Evolutionary conservation across 2,329 filamentous ascomycete species (phyloP), one percentile per base, ranked within the genome.

Genomic region (Verticillium nubilum): DNA sequence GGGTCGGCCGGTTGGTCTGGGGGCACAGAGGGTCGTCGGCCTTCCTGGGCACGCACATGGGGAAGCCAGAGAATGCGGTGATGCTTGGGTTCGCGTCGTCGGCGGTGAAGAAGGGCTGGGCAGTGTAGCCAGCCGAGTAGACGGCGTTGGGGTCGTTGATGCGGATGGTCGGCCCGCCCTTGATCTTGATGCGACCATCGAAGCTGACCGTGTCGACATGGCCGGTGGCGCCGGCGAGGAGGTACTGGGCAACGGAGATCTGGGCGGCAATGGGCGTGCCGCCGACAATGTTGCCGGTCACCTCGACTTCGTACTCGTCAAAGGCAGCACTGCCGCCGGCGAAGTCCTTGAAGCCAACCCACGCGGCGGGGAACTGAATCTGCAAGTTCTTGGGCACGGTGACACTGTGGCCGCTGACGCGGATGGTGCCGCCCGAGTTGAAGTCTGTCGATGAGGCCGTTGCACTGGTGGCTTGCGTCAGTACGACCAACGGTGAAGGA

Each of bases 41-140:
- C 19, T 72, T 74, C 19, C 79, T 71, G 0, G 77, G 78, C n/a
- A 81, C 74, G 58, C 79, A 82, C 78, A 81, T 81, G 2, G 79
- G 79, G 57, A 80, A 81, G 0, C 79, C 79, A 5, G 74, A 76
- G 66, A 79, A 80, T 5, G 77, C 73, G 4, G 70, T 73, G 57
- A 81, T 72, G 56, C 74, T 77, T 0, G 79, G 79, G 62, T 74
- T 81, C 58, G 74, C 70, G 56, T 78, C 77, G 61, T 81, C 79
- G 1, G 76, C 76, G 0, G 77, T 76, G 67, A 78, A 80, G 62
- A 74, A 74, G 1, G 76, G 76, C 5, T 67, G 63, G 0, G 61
- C 64, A 0, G 59, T 68, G 59, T 73, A 77, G 2, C 70, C 73
- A 4, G 69, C 69, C 5, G 72, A 72, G 65, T 76, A 80, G 12